Conservation (phyloP, 2,329 filamentous ascomycete genomes). For the Epichloe sp. region DNA sequence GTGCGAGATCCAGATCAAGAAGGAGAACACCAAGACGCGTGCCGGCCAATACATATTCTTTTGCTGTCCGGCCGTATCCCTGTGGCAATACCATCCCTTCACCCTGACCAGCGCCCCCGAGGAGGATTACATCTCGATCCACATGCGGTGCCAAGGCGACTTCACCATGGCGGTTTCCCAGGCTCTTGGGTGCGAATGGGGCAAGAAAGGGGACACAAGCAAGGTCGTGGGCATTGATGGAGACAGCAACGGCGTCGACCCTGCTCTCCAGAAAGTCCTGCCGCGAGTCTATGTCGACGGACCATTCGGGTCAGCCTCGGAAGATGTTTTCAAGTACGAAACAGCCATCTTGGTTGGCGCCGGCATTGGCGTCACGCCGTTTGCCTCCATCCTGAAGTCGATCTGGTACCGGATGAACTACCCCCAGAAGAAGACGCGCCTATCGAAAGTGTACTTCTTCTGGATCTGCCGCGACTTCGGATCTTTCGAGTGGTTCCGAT, state of each 20-base stretch:
- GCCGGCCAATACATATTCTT: slow-evolving; percentile 84
- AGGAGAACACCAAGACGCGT: slow-evolving; percentile 68
- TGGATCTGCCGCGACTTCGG: slow-evolving; percentile 85
- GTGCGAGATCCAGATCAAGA: slow-evolving; percentile 85
- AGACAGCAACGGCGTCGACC: slow-evolving; percentile 46
- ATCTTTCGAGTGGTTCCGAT: slow-evolving; percentile 83
- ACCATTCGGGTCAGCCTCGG: slow-evolving; percentile 73
- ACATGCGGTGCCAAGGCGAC: slow-evolving; percentile 71
- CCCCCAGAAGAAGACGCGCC: slow-evolving; percentile 62
- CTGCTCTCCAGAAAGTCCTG: slow-evolving; percentile 57
- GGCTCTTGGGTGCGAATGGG: slow-evolving; percentile 64
- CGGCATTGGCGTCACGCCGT: slow-evolving; percentile 77
- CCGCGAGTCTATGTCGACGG: slow-evolving; percentile 75
- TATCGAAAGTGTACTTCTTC: slow-evolving; percentile 85
- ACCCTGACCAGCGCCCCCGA: slow-evolving; percentile 77
- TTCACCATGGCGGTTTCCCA: slow-evolving; percentile 61
- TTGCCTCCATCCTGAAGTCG: slow-evolving; percentile 76
- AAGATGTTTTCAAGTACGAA: slow-evolving; percentile 85
- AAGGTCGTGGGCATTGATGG: slow-evolving; percentile 57
- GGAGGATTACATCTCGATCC: slow-evolving; percentile 81
- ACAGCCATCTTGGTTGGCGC: slow-evolving; percentile 67
- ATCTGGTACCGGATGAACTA: slow-evolving; percentile 94
- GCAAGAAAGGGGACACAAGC: slow-evolving; percentile 40
- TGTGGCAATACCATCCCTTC: slow-evolving; percentile 85
- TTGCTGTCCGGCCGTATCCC: slow-evolving; percentile 71